Base-by-base conservation (phyloP, 2,329 filamentous ascomycete species). In the Fusarium dlaminii region DNA sequence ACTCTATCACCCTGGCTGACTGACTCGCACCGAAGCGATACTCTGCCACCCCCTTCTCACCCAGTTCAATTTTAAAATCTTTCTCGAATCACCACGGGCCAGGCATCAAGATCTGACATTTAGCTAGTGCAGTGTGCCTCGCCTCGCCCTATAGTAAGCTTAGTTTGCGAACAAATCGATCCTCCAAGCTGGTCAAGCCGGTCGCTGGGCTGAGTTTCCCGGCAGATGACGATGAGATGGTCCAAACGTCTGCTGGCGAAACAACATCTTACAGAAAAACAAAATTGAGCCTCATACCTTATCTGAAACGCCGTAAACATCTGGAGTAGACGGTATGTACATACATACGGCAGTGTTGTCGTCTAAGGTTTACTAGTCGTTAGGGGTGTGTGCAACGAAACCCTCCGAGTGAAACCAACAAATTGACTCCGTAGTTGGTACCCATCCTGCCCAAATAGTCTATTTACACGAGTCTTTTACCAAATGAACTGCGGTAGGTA, bases 141-240 rank as follows among this genome's bases (percentile, higher is more conserved):
- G 54, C 37, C 60, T 66, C 48, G 40, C 32, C 42, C 42, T 45
- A 46, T 45, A 40, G 62, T 63, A 68, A 63, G 51, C 64, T 40
- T 63, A 42, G n/a, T 55, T 36, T 61, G 36, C 30, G 54, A 60
- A 51, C 17, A 13, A 42, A 27, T 27, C 32, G 30, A 68, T 61
- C 48, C 45, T 65, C 43, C 42, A 48, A 48, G 46, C 65, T 51
- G 51, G 32, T 36, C 36, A 46, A 60, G 40, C 62, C 37, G 65
- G 49, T 57, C 63, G 68, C 74, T 72, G 67, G 65, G 68, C 68
- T 70, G 60, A 74, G 70, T 72, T 73, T 54, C 64, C 70, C 65
- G 70, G 62, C 61, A 52, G 17, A 39, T 58, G 39, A 37, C 49
- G 37, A 70, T 40, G 39, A 36, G 39, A 37, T 45, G 46, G 46